Conservation (phyloP, 2,329 filamentous ascomycete species). For the Arthrobotrys sphaeroides region DNA sequence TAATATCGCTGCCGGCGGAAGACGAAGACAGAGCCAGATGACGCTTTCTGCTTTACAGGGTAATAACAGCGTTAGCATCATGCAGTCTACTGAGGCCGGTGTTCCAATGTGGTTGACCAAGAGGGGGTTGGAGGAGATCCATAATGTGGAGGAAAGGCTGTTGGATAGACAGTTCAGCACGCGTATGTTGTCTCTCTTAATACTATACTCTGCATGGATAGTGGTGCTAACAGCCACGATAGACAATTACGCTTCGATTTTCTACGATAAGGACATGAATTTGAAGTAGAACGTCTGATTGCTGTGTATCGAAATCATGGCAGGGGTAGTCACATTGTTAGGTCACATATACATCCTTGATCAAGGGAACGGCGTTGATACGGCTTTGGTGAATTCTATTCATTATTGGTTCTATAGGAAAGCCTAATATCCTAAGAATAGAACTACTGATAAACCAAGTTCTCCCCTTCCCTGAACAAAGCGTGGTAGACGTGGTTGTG, state of each 20-base stretch:
- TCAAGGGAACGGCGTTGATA: conserved; percentile 5
- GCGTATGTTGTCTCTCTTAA: conserved; percentile 19
- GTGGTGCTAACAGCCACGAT: conserved; percentile 7
- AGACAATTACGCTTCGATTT: conserved; percentile 49
- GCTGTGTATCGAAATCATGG: neutral
- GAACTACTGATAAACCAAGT: neutral
- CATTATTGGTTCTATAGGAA: neutral
- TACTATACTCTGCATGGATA: neutral
- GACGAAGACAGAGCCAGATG: conserved; percentile 10
- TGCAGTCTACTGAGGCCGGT: conserved; percentile 35
- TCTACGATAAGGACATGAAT: conserved; percentile 45
- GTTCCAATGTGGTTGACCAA: conserved; percentile 53
- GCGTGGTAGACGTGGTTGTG: neutral
- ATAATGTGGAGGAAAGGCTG: conserved; percentile 38
- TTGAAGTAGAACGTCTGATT: conserved; percentile 9
- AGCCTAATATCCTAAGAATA: neutral
- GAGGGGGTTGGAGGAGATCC: conserved; percentile 45
- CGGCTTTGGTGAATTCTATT: neutral
- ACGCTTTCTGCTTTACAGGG: neutral
- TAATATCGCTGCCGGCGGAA: neutral
- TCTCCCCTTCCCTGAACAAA: neutral
- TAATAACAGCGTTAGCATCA: conserved; percentile 35
- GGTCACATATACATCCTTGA: neutral
- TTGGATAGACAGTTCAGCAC: conserved; percentile 47
- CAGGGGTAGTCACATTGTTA: neutral